phyloP scores from a whole-genome alignment of 2,329 filamentous ascomycete species.

The Helotiales sp. region DNA sequence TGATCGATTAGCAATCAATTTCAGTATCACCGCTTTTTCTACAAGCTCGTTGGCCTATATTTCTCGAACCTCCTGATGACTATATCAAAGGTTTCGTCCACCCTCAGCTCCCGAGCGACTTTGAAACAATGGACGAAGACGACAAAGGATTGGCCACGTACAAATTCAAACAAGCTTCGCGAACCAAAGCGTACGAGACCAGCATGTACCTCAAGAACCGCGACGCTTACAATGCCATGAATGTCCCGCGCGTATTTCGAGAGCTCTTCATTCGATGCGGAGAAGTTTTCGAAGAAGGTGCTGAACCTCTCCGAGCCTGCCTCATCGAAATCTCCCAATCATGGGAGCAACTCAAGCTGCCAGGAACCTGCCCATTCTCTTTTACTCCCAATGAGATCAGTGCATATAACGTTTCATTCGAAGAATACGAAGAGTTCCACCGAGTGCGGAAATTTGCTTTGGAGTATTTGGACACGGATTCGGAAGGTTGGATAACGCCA shows the following conservation, averaged over 20 bases:
- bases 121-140: slow-evolving; percentile 2
- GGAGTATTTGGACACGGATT: too few species aligned
- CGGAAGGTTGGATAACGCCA: too few species aligned
- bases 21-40: slow-evolving; percentile 2
- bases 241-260: slow-evolving; percentile 3
- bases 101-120: slow-evolving; percentile 1
- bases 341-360: slow-evolving; percentile 4
- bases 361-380: slow-evolving; percentile 2
- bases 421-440: too few species aligned
- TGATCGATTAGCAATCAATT: slow-evolving; percentile 5
- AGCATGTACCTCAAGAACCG: slow-evolving; percentile 2
- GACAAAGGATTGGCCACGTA: neutral
- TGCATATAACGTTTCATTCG: too few species aligned
- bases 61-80: slow-evolving; percentile 1
- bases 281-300: slow-evolving; percentile 3
- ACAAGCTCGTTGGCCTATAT: slow-evolving; percentile 3
- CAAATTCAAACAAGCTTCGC: slow-evolving; percentile 4
- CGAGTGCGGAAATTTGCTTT: too few species aligned
- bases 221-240: slow-evolving; percentile 3
- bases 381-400: slow-evolving; percentile 1
- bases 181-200: slow-evolving; percentile 2
- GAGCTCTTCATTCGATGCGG: slow-evolving; percentile 3
- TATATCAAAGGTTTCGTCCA: slow-evolving; percentile 2
- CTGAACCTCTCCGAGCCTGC: slow-evolving; percentile 1
- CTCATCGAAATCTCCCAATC: slow-evolving; percentile 4